Conservation (phyloP, 2,329 filamentous ascomycete genomes). For the Moelleriella libera region DNA sequence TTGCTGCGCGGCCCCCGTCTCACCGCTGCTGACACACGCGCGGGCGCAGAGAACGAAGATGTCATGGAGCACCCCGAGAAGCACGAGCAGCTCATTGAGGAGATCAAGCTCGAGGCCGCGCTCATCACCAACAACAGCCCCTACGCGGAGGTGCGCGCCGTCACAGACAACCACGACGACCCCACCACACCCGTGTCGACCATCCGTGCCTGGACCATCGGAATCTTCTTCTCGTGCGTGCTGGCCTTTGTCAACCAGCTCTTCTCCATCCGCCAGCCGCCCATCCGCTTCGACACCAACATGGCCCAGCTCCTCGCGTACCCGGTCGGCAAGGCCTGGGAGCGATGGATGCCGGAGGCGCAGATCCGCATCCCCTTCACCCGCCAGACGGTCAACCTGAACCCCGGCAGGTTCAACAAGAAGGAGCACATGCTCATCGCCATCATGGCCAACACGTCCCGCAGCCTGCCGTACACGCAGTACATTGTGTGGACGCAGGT, state of each 20-base stretch:
- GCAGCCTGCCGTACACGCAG: conserved; percentile 31
- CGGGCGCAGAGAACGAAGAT: conserved; percentile 12
- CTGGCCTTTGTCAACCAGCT: conserved; percentile 38
- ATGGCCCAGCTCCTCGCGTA: conserved; percentile 40
- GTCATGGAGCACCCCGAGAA: conserved; percentile 21
- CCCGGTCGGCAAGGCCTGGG: conserved; percentile 30
- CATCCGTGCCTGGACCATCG: conserved; percentile 36
- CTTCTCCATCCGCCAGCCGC: conserved; percentile 38
- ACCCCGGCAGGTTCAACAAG: conserved; percentile 36
- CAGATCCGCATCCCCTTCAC: conserved; percentile 25
- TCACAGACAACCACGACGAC: conserved; percentile 40
- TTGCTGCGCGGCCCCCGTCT: too few relatives aligned
- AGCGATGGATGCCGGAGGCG: conserved; percentile 24
- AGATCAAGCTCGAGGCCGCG: conserved; percentile 37
- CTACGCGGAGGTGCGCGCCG: conserved; percentile 39
- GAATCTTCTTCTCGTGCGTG: conserved; percentile 28
- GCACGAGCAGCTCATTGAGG: conserved; percentile 25
- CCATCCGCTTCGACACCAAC: conserved; percentile 33
- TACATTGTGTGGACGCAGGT: conserved; percentile 35
- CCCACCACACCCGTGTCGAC: conserved; percentile 32
- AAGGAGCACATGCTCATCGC: conserved; percentile 44
- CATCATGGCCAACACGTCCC: conserved; percentile 39
- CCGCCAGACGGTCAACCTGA: conserved; percentile 21
- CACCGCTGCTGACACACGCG: background rate
- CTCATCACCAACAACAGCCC: conserved; percentile 39